Evolutionary conservation across 495 filamentous ascomycete species (phyloP).

Genomic region (Emericellopsis terricola): DNA sequence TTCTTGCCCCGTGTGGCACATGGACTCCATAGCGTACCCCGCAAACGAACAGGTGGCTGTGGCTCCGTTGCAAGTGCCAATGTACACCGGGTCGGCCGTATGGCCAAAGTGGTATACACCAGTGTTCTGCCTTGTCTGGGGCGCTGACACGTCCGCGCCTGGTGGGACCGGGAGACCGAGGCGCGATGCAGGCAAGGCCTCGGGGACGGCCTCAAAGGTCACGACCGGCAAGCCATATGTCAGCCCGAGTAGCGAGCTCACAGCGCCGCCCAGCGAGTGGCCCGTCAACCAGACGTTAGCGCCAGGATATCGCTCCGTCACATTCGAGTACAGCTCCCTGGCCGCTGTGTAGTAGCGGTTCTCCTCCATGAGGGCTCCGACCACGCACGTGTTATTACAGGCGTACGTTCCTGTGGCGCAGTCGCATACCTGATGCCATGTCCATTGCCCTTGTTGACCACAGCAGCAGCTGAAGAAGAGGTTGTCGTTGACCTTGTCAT

Average conservation of each 20-base stretch:
- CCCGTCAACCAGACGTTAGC: conserved; percentile 76
- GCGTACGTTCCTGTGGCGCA: conserved; percentile 70
- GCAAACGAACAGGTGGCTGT: conserved; percentile 74
- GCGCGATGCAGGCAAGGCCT: conserved; percentile 70
- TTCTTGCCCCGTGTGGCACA: conserved; percentile 73
- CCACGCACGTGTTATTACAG: conserved; percentile 81
- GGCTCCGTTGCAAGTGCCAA: conserved; percentile 83
- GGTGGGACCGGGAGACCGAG: conserved; percentile 80
- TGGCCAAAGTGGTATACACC: conserved; percentile 89
- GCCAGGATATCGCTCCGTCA: conserved; percentile 72
- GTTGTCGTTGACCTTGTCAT: conserved; percentile 96
- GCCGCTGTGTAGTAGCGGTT: conserved; percentile 82
- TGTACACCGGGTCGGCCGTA: conserved; percentile 86
- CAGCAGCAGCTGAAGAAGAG: conserved; percentile 96
- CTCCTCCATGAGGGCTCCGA: conserved; percentile 53
- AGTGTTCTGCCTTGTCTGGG: conserved; percentile 50
- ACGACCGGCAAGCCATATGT: conserved; percentile 79
- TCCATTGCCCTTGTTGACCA: conserved; percentile 71
- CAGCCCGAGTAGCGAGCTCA: conserved; percentile 68
- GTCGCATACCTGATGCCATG: conserved; percentile 82
- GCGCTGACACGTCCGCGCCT: conserved; percentile 45
- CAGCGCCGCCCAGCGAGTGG: conserved; percentile 80
- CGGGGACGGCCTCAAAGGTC: conserved; percentile 80
- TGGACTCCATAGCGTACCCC: conserved; percentile 87
- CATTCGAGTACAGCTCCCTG: conserved; percentile 77